Percentiles rank a stretch among this genome's conserved stretches.
phyloP scores from a whole-genome alignment of 2,329 filamentous ascomycete species.

The Diplocarpon mali region DNA sequence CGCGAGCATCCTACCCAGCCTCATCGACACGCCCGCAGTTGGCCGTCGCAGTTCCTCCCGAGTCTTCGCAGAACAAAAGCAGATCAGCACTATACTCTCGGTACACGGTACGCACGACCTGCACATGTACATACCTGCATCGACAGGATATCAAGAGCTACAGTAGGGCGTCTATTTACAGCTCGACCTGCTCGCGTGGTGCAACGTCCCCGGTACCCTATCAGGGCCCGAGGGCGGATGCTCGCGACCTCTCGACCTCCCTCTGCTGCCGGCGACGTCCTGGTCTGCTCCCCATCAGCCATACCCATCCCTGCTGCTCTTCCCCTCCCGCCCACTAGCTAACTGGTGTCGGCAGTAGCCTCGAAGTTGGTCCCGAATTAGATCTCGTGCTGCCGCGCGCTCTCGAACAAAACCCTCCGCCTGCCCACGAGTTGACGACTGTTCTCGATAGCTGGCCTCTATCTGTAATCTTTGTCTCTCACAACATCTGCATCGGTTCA shows the following conservation, averaged over 20 bases:
- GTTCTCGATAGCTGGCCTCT: slow-evolving; percentile 28
- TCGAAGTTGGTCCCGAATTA: slow-evolving; percentile 22
- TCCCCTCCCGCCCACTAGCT: slow-evolving; percentile 15
- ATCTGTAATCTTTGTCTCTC: slow-evolving; percentile 23
- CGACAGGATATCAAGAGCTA: slow-evolving; percentile 8
- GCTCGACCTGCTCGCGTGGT: slow-evolving; percentile 10
- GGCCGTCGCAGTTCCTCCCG: not conserved
- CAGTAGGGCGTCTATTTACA: slow-evolving; percentile 23
- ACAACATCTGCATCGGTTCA: slow-evolving; percentile 6
- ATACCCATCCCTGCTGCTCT: slow-evolving; percentile 18
- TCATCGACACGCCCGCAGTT: slow-evolving; percentile 11
- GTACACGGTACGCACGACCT: too few relatives aligned
- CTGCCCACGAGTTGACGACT: slow-evolving; percentile 20
- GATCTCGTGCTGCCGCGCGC: slow-evolving; percentile 20
- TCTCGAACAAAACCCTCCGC: slow-evolving; percentile 24
- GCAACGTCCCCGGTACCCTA: slow-evolving; percentile 13
- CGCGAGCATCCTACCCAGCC: slow-evolving; percentile 9
- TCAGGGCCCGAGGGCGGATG: slow-evolving; percentile 9
- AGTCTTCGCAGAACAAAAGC: not conserved
- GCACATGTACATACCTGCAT: too few relatives aligned
- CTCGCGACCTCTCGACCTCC: slow-evolving; percentile 10
- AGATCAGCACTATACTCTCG: too few relatives aligned
- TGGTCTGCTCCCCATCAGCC: slow-evolving; percentile 13
- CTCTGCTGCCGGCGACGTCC: slow-evolving; percentile 12
- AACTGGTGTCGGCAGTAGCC: slow-evolving; percentile 19